A percentile compares a stretch with the other conserved stretches of the same genome.
phyloP scores from a whole-genome alignment of 352 stramenopile species.

The Phytophthora pisi region DNA sequence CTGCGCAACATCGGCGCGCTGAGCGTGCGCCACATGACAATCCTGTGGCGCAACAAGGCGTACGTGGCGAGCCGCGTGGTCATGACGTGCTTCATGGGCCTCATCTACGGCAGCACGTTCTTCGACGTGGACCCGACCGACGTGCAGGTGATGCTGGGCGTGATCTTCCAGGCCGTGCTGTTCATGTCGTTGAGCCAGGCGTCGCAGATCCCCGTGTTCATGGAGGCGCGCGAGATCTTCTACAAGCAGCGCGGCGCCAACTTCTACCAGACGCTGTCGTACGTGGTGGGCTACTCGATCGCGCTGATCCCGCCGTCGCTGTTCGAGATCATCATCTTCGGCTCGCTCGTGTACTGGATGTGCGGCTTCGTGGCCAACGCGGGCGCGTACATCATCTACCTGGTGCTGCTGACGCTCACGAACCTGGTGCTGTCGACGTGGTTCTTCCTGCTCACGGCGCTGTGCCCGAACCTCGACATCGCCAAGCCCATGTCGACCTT shows the following conservation, averaged over 20 bases:
- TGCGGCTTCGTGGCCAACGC: slow-evolving; percentile 47
- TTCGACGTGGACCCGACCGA: slow-evolving; percentile 8
- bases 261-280: slow-evolving; percentile 16
- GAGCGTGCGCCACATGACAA: slow-evolving; percentile 45
- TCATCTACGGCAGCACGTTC: slow-evolving; percentile 18
- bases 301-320: slow-evolving; percentile 47
- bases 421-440: slow-evolving; percentile 42
- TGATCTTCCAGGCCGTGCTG: slow-evolving; percentile 18
- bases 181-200: slow-evolving; percentile 20
- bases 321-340: slow-evolving; percentile 69
- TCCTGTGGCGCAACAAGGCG: slow-evolving; percentile 44
- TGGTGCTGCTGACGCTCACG: slow-evolving; percentile 36
- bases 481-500: slow-evolving; percentile 37
- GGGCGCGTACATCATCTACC: slow-evolving; percentile 40
- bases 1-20: slow-evolving; percentile 19
- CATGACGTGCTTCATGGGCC: slow-evolving; percentile 25
- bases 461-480: slow-evolving; percentile 32
- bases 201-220: slow-evolving; percentile 18
- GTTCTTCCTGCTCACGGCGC: slow-evolving; percentile 41
- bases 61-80: slow-evolving; percentile 28
- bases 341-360: slow-evolving; percentile 80
- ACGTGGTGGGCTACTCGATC: slow-evolving; percentile 17
- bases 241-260: slow-evolving; percentile 18
- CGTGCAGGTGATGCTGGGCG: slow-evolving; percentile 19
- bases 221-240: slow-evolving; percentile 20